phyloP scores from a whole-genome alignment of 345 rosid genomes.

The Pugionium cornutum region DNA sequence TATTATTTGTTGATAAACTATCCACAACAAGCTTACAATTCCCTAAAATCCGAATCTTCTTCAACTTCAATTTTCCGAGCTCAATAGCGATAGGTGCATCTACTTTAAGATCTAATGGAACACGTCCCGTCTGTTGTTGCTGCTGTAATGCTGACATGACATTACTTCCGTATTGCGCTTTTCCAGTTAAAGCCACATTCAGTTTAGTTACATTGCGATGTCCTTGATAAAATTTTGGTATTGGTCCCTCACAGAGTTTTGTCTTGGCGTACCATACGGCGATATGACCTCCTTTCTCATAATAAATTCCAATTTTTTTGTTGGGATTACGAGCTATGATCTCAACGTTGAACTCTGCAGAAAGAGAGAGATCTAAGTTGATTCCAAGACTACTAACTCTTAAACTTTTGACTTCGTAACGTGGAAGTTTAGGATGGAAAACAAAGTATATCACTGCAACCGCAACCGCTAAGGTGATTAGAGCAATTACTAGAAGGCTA shows the following conservation, averaged over 20 bases:
- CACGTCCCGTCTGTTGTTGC: conserved; percentile 79
- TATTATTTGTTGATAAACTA: conserved; percentile 60
- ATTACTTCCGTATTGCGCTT: conserved; percentile 57
- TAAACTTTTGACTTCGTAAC: conserved; percentile 65
- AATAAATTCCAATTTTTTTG: conserved; percentile 75
- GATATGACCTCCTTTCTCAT: conserved; percentile 64
- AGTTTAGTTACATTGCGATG: conserved; percentile 70
- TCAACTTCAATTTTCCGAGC: conserved; percentile 69
- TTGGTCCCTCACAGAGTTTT: conserved; percentile 67
- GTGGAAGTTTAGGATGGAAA: conserved; percentile 74
- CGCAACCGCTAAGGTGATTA: conserved; percentile 49
- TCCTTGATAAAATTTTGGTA: conserved; percentile 86
- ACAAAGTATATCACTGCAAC: conserved; percentile 60
- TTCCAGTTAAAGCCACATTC: conserved; percentile 58
- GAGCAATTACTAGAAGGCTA: conserved; percentile 46
- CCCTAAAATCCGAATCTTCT: conserved; percentile 65
- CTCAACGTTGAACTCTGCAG: conserved; percentile 67
- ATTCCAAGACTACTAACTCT: conserved; percentile 66
- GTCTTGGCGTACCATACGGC: conserved; percentile 67
- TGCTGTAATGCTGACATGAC: conserved; percentile 71
- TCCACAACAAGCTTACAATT: conserved; percentile 70
- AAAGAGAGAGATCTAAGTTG: conserved; percentile 61
- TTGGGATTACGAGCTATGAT: conserved; percentile 85
- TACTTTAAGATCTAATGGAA: conserved; percentile 73
- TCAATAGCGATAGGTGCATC: conserved; percentile 67